A percentile compares a stretch with the other conserved stretches of the same genome.
Evolutionary conservation across 2,329 filamentous ascomycete genomes (phyloP).

Genomic region (Epichloe bromicola): DNA sequence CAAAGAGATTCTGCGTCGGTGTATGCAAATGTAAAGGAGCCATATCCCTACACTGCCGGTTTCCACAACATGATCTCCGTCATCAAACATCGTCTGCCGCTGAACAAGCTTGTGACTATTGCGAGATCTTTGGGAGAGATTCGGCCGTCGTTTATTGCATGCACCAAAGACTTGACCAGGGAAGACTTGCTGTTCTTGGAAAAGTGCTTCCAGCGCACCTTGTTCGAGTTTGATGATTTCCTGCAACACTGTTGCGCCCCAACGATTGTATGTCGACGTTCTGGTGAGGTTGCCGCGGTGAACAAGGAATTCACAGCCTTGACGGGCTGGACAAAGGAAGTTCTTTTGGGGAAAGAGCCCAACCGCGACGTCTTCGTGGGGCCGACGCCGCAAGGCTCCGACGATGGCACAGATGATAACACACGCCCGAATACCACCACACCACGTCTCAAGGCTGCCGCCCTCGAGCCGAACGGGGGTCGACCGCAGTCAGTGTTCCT

Average conservation of each 20-base stretch:
- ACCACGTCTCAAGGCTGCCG: constrained; percentile 35
- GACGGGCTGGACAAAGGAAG: constrained; percentile 85
- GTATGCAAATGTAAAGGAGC: constrained; percentile 79
- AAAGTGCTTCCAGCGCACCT: constrained; percentile 84
- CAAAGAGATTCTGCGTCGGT: constrained; percentile 67
- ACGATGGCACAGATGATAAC: constrained; percentile 22
- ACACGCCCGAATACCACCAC: constrained; percentile 31
- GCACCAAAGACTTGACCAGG: constrained; percentile 73
- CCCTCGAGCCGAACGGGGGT: constrained; percentile 30
- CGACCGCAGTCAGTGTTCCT: constrained; percentile 72
- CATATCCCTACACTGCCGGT: constrained; percentile 79
- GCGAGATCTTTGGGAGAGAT: constrained; percentile 81
- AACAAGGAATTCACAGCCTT: constrained; percentile 96
- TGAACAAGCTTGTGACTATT: constrained; percentile 66
- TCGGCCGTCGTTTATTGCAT: constrained; percentile 84
- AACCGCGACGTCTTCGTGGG: constrained; percentile 80
- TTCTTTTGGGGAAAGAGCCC: constrained; percentile 73
- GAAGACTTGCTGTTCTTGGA: constrained; percentile 96
- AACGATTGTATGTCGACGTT: constrained; percentile 81
- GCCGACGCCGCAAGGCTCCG: constrained; percentile 11
- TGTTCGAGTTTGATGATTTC: constrained; percentile 89
- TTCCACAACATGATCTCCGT: constrained; percentile 82
- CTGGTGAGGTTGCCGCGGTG: constrained; percentile 86
- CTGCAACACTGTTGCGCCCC: constrained; percentile 80
- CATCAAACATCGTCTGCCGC: constrained; percentile 64